Conservation (phyloP, 495 filamentous ascomycete species). For the Trichoderma reesei region DNA sequence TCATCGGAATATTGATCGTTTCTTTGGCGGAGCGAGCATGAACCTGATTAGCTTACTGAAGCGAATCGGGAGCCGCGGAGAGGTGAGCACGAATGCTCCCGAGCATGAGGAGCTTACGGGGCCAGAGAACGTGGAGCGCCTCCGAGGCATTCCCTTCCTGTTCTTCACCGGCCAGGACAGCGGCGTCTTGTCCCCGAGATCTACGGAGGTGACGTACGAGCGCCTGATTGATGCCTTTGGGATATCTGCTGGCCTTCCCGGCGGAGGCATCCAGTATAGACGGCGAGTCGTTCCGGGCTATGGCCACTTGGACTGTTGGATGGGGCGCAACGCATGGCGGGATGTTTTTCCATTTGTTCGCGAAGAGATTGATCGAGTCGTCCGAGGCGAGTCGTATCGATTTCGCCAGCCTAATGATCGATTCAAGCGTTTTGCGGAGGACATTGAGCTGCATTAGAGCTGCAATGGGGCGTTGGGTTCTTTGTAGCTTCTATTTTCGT, state of each 20-base stretch:
- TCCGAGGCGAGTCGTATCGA: conserved; percentile 26
- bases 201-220: conserved; percentile 48
- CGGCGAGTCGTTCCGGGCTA: conserved; percentile 49
- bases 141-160: conserved; percentile 47
- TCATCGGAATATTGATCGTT: conserved; percentile 50
- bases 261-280: conserved; percentile 35
- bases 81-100: conserved; percentile 42
- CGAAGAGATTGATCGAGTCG: conserved; percentile 44
- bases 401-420: conserved; percentile 33
- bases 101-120: conserved; percentile 38
- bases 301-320: conserved; percentile 59
- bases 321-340: conserved; percentile 50
- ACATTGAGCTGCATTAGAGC: conserved; percentile 27
- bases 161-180: conserved; percentile 52
- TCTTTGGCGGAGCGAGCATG: conserved; percentile 56
- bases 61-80: conserved; percentile 43
- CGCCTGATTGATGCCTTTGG: conserved; percentile 46
- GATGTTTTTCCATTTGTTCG: conserved; percentile 54
- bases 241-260: conserved; percentile 12
- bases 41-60: conserved; percentile 46
- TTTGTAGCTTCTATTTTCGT: background rate
- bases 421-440: conserved; percentile 33
- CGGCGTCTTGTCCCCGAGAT: conserved; percentile 48
- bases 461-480: background rate
- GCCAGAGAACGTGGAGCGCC: conserved; percentile 35